Evolutionary conservation across 2,329 filamentous ascomycete species (phyloP).

Genomic region (Aureobasidium zeae): DNA sequence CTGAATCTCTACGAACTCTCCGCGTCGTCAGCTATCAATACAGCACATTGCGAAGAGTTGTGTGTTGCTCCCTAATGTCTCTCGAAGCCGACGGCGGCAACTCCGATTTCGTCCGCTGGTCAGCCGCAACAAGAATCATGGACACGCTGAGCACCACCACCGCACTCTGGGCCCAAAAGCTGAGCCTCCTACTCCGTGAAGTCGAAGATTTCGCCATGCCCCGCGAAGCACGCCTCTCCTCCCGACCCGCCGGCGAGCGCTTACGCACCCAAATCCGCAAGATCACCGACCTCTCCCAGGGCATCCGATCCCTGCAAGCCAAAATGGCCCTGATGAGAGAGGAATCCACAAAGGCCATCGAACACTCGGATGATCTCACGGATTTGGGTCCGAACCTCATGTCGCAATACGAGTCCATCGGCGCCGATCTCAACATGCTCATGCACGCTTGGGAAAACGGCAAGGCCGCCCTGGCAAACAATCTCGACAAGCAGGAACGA

Average conservation of each 20-base stretch:
- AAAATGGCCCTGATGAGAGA: constrained; percentile 89
- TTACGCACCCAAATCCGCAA: constrained; percentile 82
- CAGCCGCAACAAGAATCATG: constrained; percentile 66
- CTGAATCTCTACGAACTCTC: constrained; percentile 68
- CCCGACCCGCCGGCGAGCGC: constrained; percentile 62
- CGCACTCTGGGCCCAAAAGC: constrained; percentile 51
- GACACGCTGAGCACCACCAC: constrained; percentile 54
- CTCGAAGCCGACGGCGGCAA: constrained; percentile 73
- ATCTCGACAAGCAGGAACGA: constrained; percentile 69
- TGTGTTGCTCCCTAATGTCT: constrained; percentile 81
- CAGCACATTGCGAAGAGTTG: constrained; percentile 70
- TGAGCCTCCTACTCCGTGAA: constrained; percentile 63
- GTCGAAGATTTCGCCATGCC: constrained; percentile 53
- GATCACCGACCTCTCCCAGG: constrained; percentile 77
- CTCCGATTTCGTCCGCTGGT: constrained; percentile 70
- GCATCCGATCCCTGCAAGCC: constrained; percentile 83
- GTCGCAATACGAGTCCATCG: constrained; percentile 90
- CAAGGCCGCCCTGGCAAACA: constrained; percentile 69
- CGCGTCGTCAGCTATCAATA: constrained; percentile 59
- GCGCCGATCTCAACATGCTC: constrained; percentile 62
- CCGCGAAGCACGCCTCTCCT: constrained; percentile 39
- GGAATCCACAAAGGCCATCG: constrained; percentile 71
- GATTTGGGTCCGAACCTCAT: constrained; percentile 73
- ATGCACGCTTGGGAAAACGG: constrained; percentile 50
- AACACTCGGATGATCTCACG: constrained; percentile 49